Evolutionary conservation across 2,329 filamentous ascomycete species (phyloP).

Genomic region (Hymenoscyphus salicellus): DNA sequence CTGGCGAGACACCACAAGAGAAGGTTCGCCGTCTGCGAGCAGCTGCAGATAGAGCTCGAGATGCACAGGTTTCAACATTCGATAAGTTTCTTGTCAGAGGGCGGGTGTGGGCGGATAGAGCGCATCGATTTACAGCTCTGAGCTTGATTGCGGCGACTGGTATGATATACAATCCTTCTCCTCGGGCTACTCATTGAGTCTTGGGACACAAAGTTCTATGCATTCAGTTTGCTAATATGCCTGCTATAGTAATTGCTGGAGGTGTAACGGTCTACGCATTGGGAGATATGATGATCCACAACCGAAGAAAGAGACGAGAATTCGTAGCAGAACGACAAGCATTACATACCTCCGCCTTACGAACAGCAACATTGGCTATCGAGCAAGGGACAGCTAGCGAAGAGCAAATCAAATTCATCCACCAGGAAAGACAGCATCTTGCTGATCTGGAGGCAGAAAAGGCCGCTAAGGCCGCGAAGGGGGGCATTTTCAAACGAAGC

Average conservation of each 20-base stretch:
- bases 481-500: conserved; percentile 27
- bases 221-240: conserved; percentile 14
- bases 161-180: conserved; percentile 17
- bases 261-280: conserved; percentile 62
- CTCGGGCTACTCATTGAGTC: neutral
- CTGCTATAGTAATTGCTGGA: conserved; percentile 51
- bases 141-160: conserved; percentile 37
- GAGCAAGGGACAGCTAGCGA: conserved; percentile 44
- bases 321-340: conserved; percentile 53
- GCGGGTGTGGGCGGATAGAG: conserved; percentile 38
- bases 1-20: conserved; percentile 38
- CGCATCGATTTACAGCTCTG: conserved; percentile 36
- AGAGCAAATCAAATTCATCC: conserved; percentile 50
- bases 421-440: conserved; percentile 54
- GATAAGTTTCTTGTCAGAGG: conserved; percentile 35
- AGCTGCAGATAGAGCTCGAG: conserved; percentile 35
- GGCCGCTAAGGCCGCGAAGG: conserved; percentile 33
- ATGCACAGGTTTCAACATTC: conserved; percentile 33
- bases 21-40: conserved; percentile 37
- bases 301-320: conserved; percentile 60
- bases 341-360: conserved; percentile 44
- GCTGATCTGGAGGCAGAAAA: conserved; percentile 17
- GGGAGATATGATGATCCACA: conserved; percentile 65
- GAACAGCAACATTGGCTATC: conserved; percentile 43
- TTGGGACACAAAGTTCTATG: neutral